These are phyloP conservation scores for Plenodomus lindquistii DNA, from an alignment of 2,329 filamentous ascomycete species.

Conservation along the genomic window DNA sequence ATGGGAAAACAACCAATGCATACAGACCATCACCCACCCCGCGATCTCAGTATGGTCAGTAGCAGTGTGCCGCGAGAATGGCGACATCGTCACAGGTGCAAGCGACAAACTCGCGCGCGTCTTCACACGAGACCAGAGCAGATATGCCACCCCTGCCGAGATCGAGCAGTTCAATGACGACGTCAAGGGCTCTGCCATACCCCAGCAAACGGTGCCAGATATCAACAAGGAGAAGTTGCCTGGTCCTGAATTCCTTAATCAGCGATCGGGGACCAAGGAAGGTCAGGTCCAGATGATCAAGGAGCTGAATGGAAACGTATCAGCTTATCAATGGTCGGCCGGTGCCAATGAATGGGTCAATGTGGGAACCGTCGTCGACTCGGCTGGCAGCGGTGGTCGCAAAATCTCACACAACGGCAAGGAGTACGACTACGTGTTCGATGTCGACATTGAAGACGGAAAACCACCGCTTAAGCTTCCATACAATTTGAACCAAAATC, in stretches of 20 bases:
- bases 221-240: slow-evolving; percentile 93
- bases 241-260: slow-evolving; percentile 81
- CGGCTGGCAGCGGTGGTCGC: slow-evolving; percentile 75
- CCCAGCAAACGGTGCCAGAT: slow-evolving; percentile 74
- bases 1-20: slow-evolving; percentile 80
- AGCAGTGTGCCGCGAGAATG: slow-evolving; percentile 77
- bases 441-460: slow-evolving; percentile 93
- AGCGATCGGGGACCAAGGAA: slow-evolving; percentile 88
- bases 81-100: slow-evolving; percentile 91
- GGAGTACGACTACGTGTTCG: slow-evolving; percentile 95
- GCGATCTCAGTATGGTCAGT: slow-evolving; percentile 97
- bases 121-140: slow-evolving; percentile 74
- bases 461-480: slow-evolving; percentile 92
- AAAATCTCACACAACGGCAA: slow-evolving; percentile 72
- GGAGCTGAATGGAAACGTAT: slow-evolving; percentile 78
- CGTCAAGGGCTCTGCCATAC: slow-evolving; percentile 82
- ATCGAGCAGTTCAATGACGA: slow-evolving; percentile 78
- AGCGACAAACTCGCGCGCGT: slow-evolving; percentile 86
- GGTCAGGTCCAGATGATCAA: slow-evolving; percentile 93
- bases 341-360: slow-evolving; percentile 72
- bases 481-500: slow-evolving; percentile 89
- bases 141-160: slow-evolving; percentile 69
- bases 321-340: slow-evolving; percentile 85
- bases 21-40: slow-evolving; percentile 96
- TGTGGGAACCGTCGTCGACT: slow-evolving; percentile 92